Percentiles rank a stretch among this genome's conserved stretches.
phyloP scores from a whole-genome alignment of 208 protist species.

The Herpetomonas samuelpessoai region DNA sequence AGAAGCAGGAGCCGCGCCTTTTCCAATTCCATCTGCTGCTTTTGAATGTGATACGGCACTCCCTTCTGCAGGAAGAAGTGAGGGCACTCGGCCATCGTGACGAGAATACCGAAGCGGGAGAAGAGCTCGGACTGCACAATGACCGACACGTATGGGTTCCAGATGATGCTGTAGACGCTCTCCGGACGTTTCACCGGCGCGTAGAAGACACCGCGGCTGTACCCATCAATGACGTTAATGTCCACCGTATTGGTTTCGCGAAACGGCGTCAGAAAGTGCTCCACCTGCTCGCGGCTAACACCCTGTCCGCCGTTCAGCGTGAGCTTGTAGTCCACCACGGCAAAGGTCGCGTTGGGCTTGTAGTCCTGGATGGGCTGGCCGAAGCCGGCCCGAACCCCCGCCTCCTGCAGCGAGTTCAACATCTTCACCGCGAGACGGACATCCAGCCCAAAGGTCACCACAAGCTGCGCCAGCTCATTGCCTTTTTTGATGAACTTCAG shows the following conservation, averaged over 20 bases:
- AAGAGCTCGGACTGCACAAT: slow-evolving; percentile 67
- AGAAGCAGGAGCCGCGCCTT: slow-evolving; percentile 25
- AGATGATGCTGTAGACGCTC: slow-evolving; percentile 70
- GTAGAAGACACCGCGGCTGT: slow-evolving; percentile 78
- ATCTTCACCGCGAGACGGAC: slow-evolving; percentile 42
- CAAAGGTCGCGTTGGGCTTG: slow-evolving; percentile 77
- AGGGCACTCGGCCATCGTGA: slow-evolving; percentile 77
- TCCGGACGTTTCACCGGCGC: slow-evolving; percentile 72
- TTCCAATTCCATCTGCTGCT: slow-evolving; percentile 35
- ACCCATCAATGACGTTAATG: slow-evolving; percentile 75
- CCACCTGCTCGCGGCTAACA: slow-evolving; percentile 61
- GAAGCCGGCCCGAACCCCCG: slow-evolving; percentile 58
- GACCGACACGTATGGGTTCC: slow-evolving; percentile 77
- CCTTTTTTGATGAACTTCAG: slow-evolving; percentile 81
- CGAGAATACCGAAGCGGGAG: slow-evolving; percentile 63
- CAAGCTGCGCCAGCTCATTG: slow-evolving; percentile 63
- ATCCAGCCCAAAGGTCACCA: slow-evolving; percentile 69
- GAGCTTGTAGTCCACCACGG: slow-evolving; percentile 65
- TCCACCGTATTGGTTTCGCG: slow-evolving; percentile 34
- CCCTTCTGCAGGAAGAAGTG: slow-evolving; percentile 72
- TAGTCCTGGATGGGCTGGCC: slow-evolving; percentile 35
- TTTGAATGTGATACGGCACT: slow-evolving; percentile 49
- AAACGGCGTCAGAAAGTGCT: slow-evolving; percentile 51
- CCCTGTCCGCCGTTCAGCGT: slow-evolving; percentile 43
- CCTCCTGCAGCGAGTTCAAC: slow-evolving; percentile 47